A percentile compares a stretch with the other conserved stretches of the same genome.
Conservation (phyloP, 495 filamentous ascomycete species). For the Penicillium riverlandense region DNA sequence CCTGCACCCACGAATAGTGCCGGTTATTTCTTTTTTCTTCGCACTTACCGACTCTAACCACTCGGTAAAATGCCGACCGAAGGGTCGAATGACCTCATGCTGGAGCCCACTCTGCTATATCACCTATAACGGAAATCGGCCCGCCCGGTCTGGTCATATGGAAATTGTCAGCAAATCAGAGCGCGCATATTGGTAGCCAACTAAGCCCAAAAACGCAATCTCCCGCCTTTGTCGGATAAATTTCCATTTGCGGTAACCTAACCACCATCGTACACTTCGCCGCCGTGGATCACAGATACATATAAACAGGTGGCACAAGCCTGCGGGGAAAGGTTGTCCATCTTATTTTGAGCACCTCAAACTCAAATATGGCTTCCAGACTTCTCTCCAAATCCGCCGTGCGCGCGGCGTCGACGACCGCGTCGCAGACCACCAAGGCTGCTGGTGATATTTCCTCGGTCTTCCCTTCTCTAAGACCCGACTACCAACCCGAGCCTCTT, state of each 20-base stretch:
- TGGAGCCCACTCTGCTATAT: too few relatives aligned
- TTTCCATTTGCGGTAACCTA: neutral
- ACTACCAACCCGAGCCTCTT: conserved; percentile 54
- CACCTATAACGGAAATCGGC: too few relatives aligned
- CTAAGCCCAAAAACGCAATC: neutral
- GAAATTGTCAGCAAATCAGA: too few relatives aligned
- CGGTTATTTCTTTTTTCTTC: too few relatives aligned
- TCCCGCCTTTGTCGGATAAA: neutral
- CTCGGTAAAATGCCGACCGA: neutral
- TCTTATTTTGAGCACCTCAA: neutral
- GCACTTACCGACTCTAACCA: too few relatives aligned
- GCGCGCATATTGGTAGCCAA: too few relatives aligned
- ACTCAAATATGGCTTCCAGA: neutral
- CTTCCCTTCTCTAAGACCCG: conserved; percentile 70
- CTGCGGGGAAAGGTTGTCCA: too few relatives aligned
- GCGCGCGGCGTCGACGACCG: conserved; percentile 29
- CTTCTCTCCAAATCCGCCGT: conserved; percentile 24
- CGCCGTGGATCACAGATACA: too few relatives aligned
- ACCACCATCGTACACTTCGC: neutral
- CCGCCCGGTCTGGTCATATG: too few relatives aligned
- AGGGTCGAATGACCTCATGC: neutral
- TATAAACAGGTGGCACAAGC: too few relatives aligned
- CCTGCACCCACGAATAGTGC: too few relatives aligned
- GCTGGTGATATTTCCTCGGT: conserved; percentile 76
- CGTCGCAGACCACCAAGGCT: conserved; percentile 34